These are phyloP conservation scores for Colletotrichum chrysophilum DNA, from an alignment of 2,329 filamentous ascomycete genomes.

Conservation along the genomic window DNA sequence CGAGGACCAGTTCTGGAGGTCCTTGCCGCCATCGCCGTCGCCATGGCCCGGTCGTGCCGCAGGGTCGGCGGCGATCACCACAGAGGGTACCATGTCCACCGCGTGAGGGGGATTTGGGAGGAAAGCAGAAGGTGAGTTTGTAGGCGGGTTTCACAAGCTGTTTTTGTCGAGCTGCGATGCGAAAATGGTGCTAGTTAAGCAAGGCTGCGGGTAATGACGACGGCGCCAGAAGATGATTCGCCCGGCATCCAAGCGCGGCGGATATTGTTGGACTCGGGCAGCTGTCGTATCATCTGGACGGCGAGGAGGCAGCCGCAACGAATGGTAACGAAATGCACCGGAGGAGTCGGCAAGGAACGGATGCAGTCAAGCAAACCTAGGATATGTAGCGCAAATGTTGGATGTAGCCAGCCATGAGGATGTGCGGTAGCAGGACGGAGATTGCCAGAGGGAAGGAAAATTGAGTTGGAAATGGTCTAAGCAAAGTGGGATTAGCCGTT, in stretches of 20 bases:
- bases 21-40: constrained; percentile 47
- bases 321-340: not conserved
- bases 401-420: constrained; percentile 17
- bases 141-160: not conserved
- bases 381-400: constrained; percentile 1
- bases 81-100: constrained; percentile 5
- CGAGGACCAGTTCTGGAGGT: constrained; percentile 80
- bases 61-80: constrained; percentile 14
- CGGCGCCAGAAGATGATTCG: constrained; percentile 1
- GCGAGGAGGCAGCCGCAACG: not conserved
- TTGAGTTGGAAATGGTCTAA: not conserved
- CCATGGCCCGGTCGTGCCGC: constrained; percentile 15
- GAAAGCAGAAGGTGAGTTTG: not conserved
- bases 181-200: constrained; percentile 3
- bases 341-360: not conserved
- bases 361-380: not conserved
- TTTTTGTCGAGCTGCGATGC: not conserved
- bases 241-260: constrained; percentile 15
- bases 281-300: constrained; percentile 19
- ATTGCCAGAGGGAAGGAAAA: not conserved
- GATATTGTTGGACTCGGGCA: constrained; percentile 10
- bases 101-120: not conserved
- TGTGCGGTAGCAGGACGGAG: not conserved
- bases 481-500: not conserved
- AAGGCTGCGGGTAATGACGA: constrained; percentile 9